Conservation (phyloP, 2,329 filamentous ascomycete genomes). For the Ascochyta koolunga region DNA sequence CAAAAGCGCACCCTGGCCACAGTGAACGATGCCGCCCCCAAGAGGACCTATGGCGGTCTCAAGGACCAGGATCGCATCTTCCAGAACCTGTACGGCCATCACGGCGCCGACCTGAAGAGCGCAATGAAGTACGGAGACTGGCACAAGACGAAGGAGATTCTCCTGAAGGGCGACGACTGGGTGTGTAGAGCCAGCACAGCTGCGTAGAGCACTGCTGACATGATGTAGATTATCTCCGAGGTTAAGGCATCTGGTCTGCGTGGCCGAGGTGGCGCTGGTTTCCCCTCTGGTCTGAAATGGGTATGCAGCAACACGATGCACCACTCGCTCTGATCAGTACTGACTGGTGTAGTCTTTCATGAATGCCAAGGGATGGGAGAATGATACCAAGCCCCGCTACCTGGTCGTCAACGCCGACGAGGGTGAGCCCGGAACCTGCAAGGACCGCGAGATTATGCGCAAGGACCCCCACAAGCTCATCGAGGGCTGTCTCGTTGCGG, state of each 20-base stretch:
- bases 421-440: slow-evolving; percentile 98
- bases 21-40: slow-evolving; percentile 59
- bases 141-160: slow-evolving; percentile 99
- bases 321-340: slow-evolving; percentile 4
- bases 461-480: slow-evolving; percentile 99
- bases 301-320: slow-evolving; percentile 58
- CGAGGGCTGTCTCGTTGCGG: slow-evolving; percentile 94
- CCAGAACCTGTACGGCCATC: slow-evolving; percentile 95
- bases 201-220: slow-evolving; percentile 24
- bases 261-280: slow-evolving; percentile 95
- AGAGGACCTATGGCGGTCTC: slow-evolving; percentile 79
- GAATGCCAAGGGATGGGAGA: slow-evolving; percentile 99
- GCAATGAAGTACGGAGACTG: slow-evolving; percentile 99
- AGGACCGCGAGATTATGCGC: slow-evolving; percentile 99
- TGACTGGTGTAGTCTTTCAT: slow-evolving; percentile 80
- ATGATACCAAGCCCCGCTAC: slow-evolving; percentile 94
- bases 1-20: slow-evolving; percentile 72
- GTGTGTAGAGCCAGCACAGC: slow-evolving; percentile 47
- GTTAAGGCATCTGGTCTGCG: slow-evolving; percentile 95
- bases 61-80: slow-evolving; percentile 98
- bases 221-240: slow-evolving; percentile 82
- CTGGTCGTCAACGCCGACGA: slow-evolving; percentile 98
- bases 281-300: slow-evolving; percentile 99
- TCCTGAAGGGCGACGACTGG: slow-evolving; percentile 97
- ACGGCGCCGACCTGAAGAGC: slow-evolving; percentile 87